phyloP scores from a whole-genome alignment of 306 rosid genomes.

The Cucurbita pepo region DNA sequence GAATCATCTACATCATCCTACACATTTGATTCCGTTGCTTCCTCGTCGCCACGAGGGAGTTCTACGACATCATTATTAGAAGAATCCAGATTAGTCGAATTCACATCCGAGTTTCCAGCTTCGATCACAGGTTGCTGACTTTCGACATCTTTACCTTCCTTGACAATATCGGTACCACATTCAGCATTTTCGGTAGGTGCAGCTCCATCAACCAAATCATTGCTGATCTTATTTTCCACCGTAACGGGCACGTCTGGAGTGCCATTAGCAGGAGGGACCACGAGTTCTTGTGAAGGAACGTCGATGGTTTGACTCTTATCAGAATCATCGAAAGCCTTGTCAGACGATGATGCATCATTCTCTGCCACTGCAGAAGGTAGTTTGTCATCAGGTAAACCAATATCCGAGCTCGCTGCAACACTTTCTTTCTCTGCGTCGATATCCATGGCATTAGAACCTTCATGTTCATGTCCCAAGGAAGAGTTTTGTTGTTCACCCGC shows the following conservation, averaged over 20 bases:
- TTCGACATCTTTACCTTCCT: constrained; percentile 10
- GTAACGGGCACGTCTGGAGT: background rate
- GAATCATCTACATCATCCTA: background rate
- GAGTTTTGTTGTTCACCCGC: constrained; percentile 17
- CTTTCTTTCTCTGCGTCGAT: background rate
- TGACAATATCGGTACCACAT: background rate
- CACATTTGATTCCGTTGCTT: background rate
- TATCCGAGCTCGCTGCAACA: background rate
- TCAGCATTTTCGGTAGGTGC: background rate
- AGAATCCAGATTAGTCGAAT: background rate
- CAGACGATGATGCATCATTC: background rate
- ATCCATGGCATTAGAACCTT: background rate
- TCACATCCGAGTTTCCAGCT: constrained; percentile 8
- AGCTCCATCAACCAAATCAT: constrained; percentile 18
- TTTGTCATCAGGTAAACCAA: background rate
- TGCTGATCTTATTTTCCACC: background rate
- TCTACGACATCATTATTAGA: background rate
- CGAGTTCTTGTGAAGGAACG: background rate
- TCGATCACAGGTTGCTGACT: constrained; percentile 14
- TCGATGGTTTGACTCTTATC: background rate
- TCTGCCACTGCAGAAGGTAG: background rate
- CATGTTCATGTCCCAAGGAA: constrained; percentile 4
- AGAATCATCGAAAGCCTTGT: background rate
- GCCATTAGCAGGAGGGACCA: background rate
- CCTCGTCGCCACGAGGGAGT: background rate